Conservation (phyloP, 495 filamentous ascomycete genomes). For the Neurospora sp. region DNA sequence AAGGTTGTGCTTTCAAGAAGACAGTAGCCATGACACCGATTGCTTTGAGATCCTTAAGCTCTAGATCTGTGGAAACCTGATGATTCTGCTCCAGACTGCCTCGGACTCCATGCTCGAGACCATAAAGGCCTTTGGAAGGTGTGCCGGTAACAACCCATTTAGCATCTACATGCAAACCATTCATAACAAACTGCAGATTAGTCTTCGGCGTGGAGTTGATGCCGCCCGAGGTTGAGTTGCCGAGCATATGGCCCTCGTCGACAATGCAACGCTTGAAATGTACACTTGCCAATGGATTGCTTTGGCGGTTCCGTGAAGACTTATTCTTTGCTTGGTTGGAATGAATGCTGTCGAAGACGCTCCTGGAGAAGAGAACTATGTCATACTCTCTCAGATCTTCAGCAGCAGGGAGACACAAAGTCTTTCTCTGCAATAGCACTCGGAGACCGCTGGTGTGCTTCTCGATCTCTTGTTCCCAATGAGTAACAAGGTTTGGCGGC, state of each 20-base stretch:
- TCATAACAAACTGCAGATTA: conserved; percentile 56
- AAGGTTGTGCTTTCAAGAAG: conserved; percentile 69
- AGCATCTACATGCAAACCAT: conserved; percentile 57
- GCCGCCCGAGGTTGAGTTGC: conserved; percentile 38
- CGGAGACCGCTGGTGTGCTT: conserved; percentile 62
- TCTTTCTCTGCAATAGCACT: conserved; percentile 45
- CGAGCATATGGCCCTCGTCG: conserved; percentile 83
- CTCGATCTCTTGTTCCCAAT: conserved; percentile 56
- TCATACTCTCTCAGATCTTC: conserved; percentile 59
- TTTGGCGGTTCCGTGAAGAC: not conserved
- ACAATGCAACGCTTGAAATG: conserved; percentile 83
- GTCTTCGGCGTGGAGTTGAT: conserved; percentile 26
- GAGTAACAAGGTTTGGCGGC: conserved; percentile 57
- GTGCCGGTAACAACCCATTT: conserved; percentile 91
- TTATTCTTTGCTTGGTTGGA: conserved; percentile 41
- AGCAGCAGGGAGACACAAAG: conserved; percentile 42
- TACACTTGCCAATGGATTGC: conserved; percentile 49
- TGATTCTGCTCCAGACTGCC: conserved; percentile 6
- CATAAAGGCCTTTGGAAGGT: conserved; percentile 70
- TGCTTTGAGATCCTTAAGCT: conserved; percentile 63
- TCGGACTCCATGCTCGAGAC: conserved; percentile 33
- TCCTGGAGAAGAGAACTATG: conserved; percentile 60
- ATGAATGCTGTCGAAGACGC: conserved; percentile 53
- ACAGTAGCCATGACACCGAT: conserved; percentile 58
- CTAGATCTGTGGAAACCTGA: conserved; percentile 32